Evolutionary conservation across 805 yeast species (phyloP).

Genomic region (Candida sakaeoensis): DNA sequence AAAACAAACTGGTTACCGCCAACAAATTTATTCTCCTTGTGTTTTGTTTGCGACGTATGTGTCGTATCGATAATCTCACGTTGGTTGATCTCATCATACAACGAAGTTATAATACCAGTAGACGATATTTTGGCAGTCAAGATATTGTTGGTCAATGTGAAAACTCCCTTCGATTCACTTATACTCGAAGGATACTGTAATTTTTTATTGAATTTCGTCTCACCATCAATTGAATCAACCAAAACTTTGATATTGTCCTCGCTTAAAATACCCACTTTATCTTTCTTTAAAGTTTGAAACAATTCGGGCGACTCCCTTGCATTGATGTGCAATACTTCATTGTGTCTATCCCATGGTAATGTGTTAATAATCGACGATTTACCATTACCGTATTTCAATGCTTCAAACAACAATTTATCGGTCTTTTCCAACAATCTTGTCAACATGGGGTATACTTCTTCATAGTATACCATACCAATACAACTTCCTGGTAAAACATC

Average conservation of each 20-base stretch:
- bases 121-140: slow-evolving; percentile 52
- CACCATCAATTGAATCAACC: slow-evolving; percentile 18
- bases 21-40: slow-evolving; percentile 16
- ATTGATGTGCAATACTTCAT: slow-evolving; percentile 41
- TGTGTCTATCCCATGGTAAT: slow-evolving; percentile 57
- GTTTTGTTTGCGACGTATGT: slow-evolving; percentile 45
- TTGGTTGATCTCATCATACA: slow-evolving; percentile 53
- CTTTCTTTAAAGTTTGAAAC: slow-evolving; percentile 12
- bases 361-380: slow-evolving; percentile 40
- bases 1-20: slow-evolving; percentile 82
- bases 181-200: slow-evolving; percentile 48
- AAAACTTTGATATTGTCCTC: slow-evolving; percentile 17
- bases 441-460: slow-evolving; percentile 79
- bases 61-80: slow-evolving; percentile 65
- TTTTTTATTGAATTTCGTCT: slow-evolving; percentile 13
- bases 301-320: slow-evolving; percentile 15
- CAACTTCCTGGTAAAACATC: slow-evolving; percentile 98
- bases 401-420: slow-evolving; percentile 47
- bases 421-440: slow-evolving; percentile 51
- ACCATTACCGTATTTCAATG: slow-evolving; percentile 42
- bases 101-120: slow-evolving; percentile 55
- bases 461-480: slow-evolving; percentile 84
- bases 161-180: slow-evolving; percentile 36
- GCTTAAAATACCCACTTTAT: slow-evolving; percentile 10
- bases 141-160: slow-evolving; percentile 56